phyloP scores from a whole-genome alignment of 2,329 filamentous ascomycete species.

The Alternaria viburni region DNA sequence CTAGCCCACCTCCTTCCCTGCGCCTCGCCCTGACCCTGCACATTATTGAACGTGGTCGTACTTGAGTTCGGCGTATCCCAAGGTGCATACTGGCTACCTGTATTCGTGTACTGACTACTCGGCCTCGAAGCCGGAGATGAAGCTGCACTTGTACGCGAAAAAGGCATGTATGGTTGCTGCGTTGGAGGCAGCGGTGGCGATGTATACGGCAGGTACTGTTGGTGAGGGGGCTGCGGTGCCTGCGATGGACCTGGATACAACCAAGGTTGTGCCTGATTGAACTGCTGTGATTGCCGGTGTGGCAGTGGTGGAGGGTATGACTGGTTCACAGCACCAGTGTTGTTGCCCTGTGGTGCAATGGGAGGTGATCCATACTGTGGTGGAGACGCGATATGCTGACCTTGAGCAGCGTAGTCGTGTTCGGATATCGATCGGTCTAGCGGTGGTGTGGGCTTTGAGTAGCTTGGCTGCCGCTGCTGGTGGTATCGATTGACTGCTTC shows the following conservation, averaged over 20 bases:
- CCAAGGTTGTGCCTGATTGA: background rate
- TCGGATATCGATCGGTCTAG: conserved; percentile 5
- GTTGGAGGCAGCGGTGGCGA: background rate
- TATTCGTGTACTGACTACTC: conserved; percentile 13
- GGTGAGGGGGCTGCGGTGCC: background rate
- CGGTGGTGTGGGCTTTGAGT: background rate
- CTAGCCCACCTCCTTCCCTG: conserved; percentile 8
- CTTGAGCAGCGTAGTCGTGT: conserved; percentile 4
- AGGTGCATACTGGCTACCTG: background rate
- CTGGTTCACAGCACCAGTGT: background rate
- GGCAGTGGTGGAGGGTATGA: conserved; percentile 6
- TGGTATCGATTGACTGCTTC: conserved; percentile 14
- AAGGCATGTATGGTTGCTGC: background rate
- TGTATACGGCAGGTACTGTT: conserved; percentile 5
- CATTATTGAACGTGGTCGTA: background rate
- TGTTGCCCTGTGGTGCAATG: background rate
- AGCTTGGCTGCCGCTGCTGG: conserved; percentile 14
- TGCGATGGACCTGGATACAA: background rate
- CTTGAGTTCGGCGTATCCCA: conserved; percentile 15
- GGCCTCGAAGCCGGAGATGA: conserved; percentile 12
- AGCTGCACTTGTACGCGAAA: background rate
- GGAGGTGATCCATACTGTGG: background rate
- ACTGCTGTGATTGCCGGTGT: conserved; percentile 3
- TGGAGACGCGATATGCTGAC: background rate
- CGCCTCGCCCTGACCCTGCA: background rate